Evolutionary conservation across 2,329 filamentous ascomycete species (phyloP), one percentile per base, ranked within the genome.

Genomic region (Diaporthe destruens): DNA sequence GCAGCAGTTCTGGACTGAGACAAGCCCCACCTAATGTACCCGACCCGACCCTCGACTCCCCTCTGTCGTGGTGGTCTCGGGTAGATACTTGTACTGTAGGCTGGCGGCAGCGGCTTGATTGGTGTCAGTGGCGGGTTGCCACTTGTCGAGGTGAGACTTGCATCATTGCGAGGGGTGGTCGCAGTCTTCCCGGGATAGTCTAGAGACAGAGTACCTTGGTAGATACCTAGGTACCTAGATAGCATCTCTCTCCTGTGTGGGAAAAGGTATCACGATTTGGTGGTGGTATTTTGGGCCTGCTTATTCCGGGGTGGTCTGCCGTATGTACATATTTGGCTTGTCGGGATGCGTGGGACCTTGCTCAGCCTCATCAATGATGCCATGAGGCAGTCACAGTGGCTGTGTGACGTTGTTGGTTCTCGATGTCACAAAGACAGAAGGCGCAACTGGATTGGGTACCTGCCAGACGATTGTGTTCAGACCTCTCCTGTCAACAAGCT

Each of bases 91-190:
- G 3, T 29, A 29, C 7, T 36, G 39, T 42, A 59, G 55, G 34
- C 32, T 20, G 4, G 20, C 47, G 20, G n/a, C 32, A 11, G 53
- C 53, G 29, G 29, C 51, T 34, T 14, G 29, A 11, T 14, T 36
- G 32, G 20, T 56, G 14, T 42, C 20, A 49, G 7, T 49, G 47
- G 32, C 11, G 9, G 54, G 32, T 56, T 56, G 54, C 20, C 25
- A 32, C 23, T 20, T 14, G 18, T 61, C 57, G 57, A 61, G 57
- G 39, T 61, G 57, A 61, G 57, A 61, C 39, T 14, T 61, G 23
- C 18, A 9, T 25, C 8, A 20, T 61, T 29, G 25, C 16, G 16
- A 9, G 23, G 39, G 36, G 39, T 42, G 23, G 14, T 23, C 44
- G 39, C 39, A 47, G 57, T 18, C 9, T n/a, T n/a, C n/a, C n/a